Conservation (phyloP, 257 asterid genomes). For the Osmanthus fragrans region DNA sequence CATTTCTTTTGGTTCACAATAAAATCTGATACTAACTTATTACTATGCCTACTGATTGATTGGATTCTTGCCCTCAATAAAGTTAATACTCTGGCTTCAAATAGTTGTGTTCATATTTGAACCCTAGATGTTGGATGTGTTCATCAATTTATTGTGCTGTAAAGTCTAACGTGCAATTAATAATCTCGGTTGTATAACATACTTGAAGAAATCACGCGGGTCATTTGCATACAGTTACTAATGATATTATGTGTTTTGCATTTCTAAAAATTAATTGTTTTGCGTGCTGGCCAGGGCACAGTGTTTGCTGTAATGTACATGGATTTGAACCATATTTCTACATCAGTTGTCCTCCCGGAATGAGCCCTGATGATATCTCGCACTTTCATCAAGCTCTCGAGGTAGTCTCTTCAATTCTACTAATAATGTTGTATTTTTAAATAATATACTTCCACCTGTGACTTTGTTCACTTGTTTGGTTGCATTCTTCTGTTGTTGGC, state of each 20-base stretch:
- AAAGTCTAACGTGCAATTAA: neutral
- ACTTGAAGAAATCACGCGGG: conserved; percentile 2
- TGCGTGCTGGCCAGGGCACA: conserved; percentile 64
- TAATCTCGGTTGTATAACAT: neutral
- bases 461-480: conserved; percentile 19
- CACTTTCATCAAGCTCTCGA: conserved; percentile 86
- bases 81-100: neutral
- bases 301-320: conserved; percentile 92
- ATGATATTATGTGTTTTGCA: conserved; percentile 4
- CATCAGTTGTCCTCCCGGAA: conserved; percentile 86
- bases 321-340: conserved; percentile 97
- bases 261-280: conserved; percentile 20
- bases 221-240: neutral
- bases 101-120: neutral
- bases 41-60: neutral
- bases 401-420: conserved; percentile 39
- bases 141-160: neutral
- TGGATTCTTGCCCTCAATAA: neutral
- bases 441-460: conserved; percentile 11
- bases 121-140: neutral
- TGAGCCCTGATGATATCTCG: conserved; percentile 98
- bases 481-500: conserved; percentile 15
- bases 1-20: neutral
- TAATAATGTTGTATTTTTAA: neutral
- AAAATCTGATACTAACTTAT: neutral